Conservation (phyloP, 1,284 basidiomycete genomes). For the Moesziomyces sp. region DNA sequence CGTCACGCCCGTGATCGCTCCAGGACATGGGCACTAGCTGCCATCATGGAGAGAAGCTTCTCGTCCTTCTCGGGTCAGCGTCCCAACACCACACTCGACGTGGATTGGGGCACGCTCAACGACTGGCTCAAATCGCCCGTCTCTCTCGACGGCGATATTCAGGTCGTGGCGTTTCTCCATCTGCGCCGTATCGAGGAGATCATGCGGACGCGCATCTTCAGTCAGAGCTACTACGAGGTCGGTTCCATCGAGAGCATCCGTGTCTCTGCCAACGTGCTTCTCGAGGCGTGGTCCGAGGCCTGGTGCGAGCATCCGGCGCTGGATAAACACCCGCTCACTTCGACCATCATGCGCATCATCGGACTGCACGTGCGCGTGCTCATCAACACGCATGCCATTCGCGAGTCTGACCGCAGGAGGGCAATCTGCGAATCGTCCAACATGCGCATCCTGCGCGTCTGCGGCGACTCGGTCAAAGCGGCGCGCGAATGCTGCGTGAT, state of each 20-base stretch:
- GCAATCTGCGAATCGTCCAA: constrained; percentile 41
- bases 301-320: constrained; percentile 49
- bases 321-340: constrained; percentile 32
- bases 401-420: constrained; percentile 39
- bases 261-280: constrained; percentile 41
- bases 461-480: constrained; percentile 34
- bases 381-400: constrained; percentile 49
- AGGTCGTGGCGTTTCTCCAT: constrained; percentile 42
- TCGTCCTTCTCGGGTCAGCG: constrained; percentile 47
- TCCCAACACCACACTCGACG: constrained; percentile 46
- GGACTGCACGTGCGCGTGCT: constrained; percentile 47
- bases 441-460: constrained; percentile 46
- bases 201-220: constrained; percentile 47
- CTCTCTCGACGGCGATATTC: constrained; percentile 39
- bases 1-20: constrained; percentile 46
- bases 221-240: constrained; percentile 50
- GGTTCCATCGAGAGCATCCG: constrained; percentile 51
- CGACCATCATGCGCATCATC: constrained; percentile 47
- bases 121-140: constrained; percentile 49
- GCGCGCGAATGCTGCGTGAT: constrained; percentile 37
- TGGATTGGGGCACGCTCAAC: constrained; percentile 46
- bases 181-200: constrained; percentile 48
- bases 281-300: constrained; percentile 44
- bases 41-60: constrained; percentile 51
- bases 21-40: constrained; percentile 43